A percentile compares a stretch with the other conserved stretches of the same genome.
phyloP scores from a whole-genome alignment of 345 rosid species.

The Aurinia saxatilis region DNA sequence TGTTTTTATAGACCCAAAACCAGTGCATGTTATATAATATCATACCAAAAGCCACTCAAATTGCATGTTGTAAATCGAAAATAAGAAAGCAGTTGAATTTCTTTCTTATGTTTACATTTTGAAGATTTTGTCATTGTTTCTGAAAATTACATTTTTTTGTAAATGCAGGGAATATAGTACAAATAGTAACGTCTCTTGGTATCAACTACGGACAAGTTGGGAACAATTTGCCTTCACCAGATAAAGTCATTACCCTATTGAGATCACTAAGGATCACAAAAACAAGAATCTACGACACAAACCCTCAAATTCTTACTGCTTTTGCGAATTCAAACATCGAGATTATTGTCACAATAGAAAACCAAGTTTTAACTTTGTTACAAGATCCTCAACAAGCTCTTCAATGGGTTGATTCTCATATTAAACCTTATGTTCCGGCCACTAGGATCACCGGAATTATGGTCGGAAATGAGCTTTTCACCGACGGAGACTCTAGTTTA shows the following conservation, averaged over 20 bases:
- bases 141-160: not conserved
- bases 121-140: not conserved
- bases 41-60: no score
- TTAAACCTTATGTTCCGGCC: constrained; percentile 62
- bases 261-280: constrained; percentile 57
- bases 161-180: constrained; percentile 35
- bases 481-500: constrained; percentile 38
- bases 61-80: no score
- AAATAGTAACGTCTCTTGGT: constrained; percentile 53
- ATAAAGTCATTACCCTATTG: constrained; percentile 58
- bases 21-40: no score
- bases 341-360: constrained; percentile 72
- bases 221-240: constrained; percentile 66
- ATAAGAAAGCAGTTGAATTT: no score
- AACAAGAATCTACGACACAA: constrained; percentile 82
- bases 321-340: constrained; percentile 71
- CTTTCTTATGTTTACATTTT: not conserved
- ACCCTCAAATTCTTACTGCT: constrained; percentile 59
- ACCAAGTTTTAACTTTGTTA: constrained; percentile 50
- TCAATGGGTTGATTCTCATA: constrained; percentile 61
- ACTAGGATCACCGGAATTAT: constrained; percentile 67
- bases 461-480: constrained; percentile 71
- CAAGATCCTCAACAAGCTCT: constrained; percentile 71
- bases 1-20: no score
- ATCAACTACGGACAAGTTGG: constrained; percentile 93